Percentiles rank a stretch among this genome's conserved stretches.
These are phyloP conservation scores for Zymoseptoria tritici DNA, from an alignment of 2,329 filamentous ascomycete species.

Conservation along the genomic window DNA sequence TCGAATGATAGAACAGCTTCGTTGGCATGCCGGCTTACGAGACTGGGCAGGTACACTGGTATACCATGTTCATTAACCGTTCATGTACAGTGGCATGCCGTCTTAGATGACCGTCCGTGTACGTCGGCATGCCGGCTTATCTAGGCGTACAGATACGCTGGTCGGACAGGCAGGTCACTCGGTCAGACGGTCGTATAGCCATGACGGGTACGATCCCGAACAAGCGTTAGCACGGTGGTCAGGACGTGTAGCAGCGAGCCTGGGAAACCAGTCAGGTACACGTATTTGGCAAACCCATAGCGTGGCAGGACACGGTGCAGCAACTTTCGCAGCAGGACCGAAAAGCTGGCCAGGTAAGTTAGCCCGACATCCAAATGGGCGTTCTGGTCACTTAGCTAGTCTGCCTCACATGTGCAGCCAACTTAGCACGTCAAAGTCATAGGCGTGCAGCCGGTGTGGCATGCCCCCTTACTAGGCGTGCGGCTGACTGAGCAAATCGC, in stretches of 20 bases:
- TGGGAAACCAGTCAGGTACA: background rate
- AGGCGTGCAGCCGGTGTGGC: background rate
- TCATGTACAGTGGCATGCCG: no score
- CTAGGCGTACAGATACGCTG: no score
- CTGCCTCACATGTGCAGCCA: background rate
- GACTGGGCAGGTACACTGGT: no score
- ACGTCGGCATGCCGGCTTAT: no score
- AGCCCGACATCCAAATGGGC: background rate
- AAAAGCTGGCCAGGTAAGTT: background rate
- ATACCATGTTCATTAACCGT: no score
- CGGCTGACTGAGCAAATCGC: no score
- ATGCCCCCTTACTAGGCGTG: no score
- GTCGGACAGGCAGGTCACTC: no score
- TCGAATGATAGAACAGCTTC: no score
- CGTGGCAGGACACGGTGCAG: background rate
- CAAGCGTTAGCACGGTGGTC: background rate
- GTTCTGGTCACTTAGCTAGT: background rate
- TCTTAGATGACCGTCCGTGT: no score
- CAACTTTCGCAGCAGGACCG: background rate
- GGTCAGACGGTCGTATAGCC: no score
- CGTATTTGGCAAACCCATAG: background rate
- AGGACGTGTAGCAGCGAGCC: background rate
- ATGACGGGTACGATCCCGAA: background rate
- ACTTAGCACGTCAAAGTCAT: background rate
- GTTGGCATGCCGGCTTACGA: no score